phyloP scores from a whole-genome alignment of 441 rosid genomes.

The Rhodomyrtus psidioides region DNA sequence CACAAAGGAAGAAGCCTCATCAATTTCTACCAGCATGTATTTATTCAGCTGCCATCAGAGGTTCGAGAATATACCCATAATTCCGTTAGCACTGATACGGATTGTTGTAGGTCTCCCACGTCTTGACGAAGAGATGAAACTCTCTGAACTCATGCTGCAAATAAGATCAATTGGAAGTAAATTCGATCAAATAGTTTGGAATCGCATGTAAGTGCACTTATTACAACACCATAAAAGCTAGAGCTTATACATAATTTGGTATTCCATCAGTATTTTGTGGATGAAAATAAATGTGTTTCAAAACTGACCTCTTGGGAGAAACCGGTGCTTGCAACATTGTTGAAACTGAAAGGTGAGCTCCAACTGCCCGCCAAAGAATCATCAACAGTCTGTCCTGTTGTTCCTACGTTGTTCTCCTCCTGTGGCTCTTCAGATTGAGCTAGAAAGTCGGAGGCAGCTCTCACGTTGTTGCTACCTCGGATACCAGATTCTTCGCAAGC shows the following conservation, averaged over 20 bases:
- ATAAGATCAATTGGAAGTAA: not conserved
- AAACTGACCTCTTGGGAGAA: conserved; percentile 37
- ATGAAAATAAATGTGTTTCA: not conserved
- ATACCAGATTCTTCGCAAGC: conserved; percentile 21
- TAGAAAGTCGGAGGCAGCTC: not conserved
- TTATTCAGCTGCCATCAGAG: not conserved
- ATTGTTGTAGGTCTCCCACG: not conserved
- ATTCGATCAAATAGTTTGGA: not conserved
- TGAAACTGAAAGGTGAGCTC: conserved; percentile 1
- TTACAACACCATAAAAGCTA: not conserved
- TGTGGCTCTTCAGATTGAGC: conserved; percentile 19
- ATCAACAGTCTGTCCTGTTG: conserved; percentile 20
- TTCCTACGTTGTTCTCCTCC: conserved; percentile 4
- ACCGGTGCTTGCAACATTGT: conserved; percentile 31
- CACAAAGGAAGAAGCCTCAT: not conserved
- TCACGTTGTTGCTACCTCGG: conserved; percentile 3
- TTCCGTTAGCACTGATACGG: not conserved
- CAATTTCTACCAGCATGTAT: not conserved
- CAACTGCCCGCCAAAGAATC: conserved; percentile 22
- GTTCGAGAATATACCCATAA: not conserved
- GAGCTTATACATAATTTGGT: not conserved
- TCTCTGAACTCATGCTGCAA: conserved; percentile 5
- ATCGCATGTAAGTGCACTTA: not conserved
- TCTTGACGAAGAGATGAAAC: not conserved
- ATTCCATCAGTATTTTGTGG: not conserved